Evolutionary conservation across 2,329 filamentous ascomycete genomes (phyloP), one percentile per base, ranked within the genome.

Genomic region (Mycosphaerelloides madeirae): DNA sequence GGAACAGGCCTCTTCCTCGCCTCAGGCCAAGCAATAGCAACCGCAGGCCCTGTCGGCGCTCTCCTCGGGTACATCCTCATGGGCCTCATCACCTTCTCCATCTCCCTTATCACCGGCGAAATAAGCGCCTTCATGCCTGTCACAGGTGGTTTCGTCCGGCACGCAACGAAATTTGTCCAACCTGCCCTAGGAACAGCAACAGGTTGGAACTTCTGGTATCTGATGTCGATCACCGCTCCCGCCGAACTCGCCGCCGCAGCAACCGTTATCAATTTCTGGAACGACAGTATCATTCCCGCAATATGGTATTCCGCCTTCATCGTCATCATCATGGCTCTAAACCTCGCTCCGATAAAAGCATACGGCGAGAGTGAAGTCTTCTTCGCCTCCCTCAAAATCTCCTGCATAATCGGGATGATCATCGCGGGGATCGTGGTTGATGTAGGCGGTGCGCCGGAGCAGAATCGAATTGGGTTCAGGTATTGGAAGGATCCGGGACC

Each of bases 191-290:
- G 48, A 2, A 50, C 48, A 14, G 56, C 55, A 1, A 50, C 44
- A 48, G 68, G 67, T n/a, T 70, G 66, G 62, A 70, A 68, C 39
- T 48, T 48, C 55, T 63, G 42, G 58, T 65, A 20, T 62, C 67
- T 48, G 2, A 48, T 53, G 45, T 43, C 49, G 4, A 46, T 52
- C 29, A 52, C 47, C 5, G 50, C 47, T 5, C 50, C 47, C 2
- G 47, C 50, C 3, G 46, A 52, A 32, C 34, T 49, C 14, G 34
- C 39, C 25, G 46, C 49, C 3, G 49, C 49, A 8, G 49, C 49
- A 13, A 52, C 47, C 48, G 42, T 61, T 2, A 58, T 61, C 36
- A 46, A 59, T 13, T 61, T 53, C 52, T 61, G 59, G 59, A 41
- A 52, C 8, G 53, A 54, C 2, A 49, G 53, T 8, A 39, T 65